Percentiles rank a stretch among this genome's conserved stretches.
Conservation (phyloP, 352 stramenopile species). For the Salisapilia sapeloensis region DNA sequence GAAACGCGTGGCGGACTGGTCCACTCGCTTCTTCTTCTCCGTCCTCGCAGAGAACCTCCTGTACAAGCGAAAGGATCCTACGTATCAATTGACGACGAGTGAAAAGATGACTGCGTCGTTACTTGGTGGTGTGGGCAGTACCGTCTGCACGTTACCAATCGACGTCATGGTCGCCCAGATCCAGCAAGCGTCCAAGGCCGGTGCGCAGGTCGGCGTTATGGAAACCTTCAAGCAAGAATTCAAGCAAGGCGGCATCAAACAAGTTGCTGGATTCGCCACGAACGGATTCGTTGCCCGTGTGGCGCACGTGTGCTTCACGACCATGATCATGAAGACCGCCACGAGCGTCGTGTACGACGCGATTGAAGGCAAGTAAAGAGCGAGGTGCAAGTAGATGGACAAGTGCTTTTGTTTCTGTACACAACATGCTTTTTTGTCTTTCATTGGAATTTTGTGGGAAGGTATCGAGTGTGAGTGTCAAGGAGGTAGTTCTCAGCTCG, state of each 20-base stretch:
- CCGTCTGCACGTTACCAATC: slow-evolving; percentile 77
- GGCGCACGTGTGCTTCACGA: slow-evolving; percentile 76
- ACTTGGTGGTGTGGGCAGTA: slow-evolving; percentile 60
- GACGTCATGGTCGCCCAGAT: slow-evolving; percentile 90
- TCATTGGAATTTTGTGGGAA: slow-evolving; percentile 11
- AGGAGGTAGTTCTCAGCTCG: slow-evolving; percentile 58
- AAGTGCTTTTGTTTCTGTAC: slow-evolving; percentile 1
- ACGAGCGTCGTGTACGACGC: slow-evolving; percentile 74
- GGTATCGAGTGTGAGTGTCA: slow-evolving; percentile 21
- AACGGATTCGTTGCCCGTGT: slow-evolving; percentile 62
- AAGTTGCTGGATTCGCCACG: slow-evolving; percentile 62
- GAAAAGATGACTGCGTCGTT: slow-evolving; percentile 77
- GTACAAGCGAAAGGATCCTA: slow-evolving; percentile 51
- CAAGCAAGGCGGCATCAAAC: slow-evolving; percentile 56
- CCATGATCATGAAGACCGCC: slow-evolving; percentile 83
- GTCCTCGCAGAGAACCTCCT: slow-evolving; percentile 67
- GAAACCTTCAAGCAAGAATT: slow-evolving; percentile 62
- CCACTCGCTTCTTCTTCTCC: slow-evolving; percentile 85
- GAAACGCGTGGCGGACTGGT: slow-evolving; percentile 88
- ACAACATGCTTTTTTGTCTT: slow-evolving; percentile 1
- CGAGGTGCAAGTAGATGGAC: background rate
- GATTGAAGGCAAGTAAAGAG: slow-evolving; percentile 21
- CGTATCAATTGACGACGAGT: slow-evolving; percentile 28
- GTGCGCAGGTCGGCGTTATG: slow-evolving; percentile 57
- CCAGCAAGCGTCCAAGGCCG: slow-evolving; percentile 82